Conservation (phyloP, 768 basidiomycete genomes). For the Hortiboletus flavorubellus region DNA sequence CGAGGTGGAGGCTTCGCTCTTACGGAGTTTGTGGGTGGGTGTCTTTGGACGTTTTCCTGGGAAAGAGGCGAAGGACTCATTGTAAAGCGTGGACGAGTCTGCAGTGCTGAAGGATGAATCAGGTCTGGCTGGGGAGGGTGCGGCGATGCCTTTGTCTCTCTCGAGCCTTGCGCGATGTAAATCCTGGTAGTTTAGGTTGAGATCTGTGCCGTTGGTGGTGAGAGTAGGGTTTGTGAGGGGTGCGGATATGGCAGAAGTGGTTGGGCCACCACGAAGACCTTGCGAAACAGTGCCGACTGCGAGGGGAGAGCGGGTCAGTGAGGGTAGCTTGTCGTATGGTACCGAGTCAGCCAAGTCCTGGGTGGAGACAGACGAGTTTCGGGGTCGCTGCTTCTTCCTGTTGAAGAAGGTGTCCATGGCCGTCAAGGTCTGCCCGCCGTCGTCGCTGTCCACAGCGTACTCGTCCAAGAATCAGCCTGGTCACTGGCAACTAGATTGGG, state of each 20-base stretch:
- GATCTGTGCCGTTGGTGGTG: slow-evolving; percentile 65
- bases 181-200: slow-evolving; percentile 60
- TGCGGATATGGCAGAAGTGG: slow-evolving; percentile 56
- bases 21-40: slow-evolving; percentile 36
- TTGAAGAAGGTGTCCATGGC: slow-evolving; percentile 67
- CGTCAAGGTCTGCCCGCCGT: slow-evolving; percentile 12
- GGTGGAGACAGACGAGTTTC: slow-evolving; percentile 58
- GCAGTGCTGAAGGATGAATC: slow-evolving; percentile 52
- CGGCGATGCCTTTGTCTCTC: slow-evolving; percentile 43
- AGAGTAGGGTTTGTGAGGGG: slow-evolving; percentile 82
- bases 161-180: slow-evolving; percentile 51
- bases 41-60: slow-evolving; percentile 37
- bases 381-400: slow-evolving; percentile 54
- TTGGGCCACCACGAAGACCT: slow-evolving; percentile 41
- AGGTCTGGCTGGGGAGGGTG: slow-evolving; percentile 34
- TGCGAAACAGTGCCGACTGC: slow-evolving; percentile 55
- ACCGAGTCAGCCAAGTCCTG: slow-evolving; percentile 67
- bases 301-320: slow-evolving; percentile 55
- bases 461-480: slow-evolving; percentile 2
- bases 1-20: slow-evolving; percentile 55
- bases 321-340: slow-evolving; percentile 65
- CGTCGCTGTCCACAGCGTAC: slow-evolving; percentile 9
- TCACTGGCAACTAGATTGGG: neutral
- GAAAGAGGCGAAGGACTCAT: slow-evolving; percentile 42
- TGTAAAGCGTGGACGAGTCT: slow-evolving; percentile 59